Evolutionary conservation across 2,329 filamentous ascomycete species (phyloP).

Genomic region (Seiridium cupressi): DNA sequence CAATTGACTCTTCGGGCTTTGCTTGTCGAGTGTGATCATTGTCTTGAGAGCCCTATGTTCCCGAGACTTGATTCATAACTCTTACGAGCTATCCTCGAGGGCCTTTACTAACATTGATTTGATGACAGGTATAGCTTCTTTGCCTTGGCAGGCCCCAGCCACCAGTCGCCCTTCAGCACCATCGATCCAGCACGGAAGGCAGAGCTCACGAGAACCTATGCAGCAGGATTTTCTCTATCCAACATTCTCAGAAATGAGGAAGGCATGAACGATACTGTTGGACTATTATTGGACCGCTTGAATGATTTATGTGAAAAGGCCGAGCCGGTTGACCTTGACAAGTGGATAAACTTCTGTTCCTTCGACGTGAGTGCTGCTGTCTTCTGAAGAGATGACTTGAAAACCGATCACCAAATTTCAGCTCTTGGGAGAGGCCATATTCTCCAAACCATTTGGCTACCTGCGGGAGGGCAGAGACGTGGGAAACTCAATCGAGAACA

Average conservation of each 20-base stretch:
- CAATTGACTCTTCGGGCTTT: too few relatives aligned
- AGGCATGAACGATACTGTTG: slow-evolving; percentile 8
- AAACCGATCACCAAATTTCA: slow-evolving; percentile 24
- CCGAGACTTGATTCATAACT: too few relatives aligned
- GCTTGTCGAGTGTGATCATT: slow-evolving; percentile 11
- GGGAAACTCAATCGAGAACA: slow-evolving; percentile 26
- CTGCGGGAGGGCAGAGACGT: slow-evolving; percentile 27
- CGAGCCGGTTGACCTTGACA: slow-evolving; percentile 11
- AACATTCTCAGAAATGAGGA: slow-evolving; percentile 20
- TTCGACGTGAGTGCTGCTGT: slow-evolving; percentile 17
- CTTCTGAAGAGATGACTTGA: slow-evolving; percentile 24
- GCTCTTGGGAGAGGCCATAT: slow-evolving; percentile 28
- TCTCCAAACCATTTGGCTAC: slow-evolving; percentile 30
- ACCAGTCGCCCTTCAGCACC: slow-evolving; percentile 9
- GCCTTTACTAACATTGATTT: slow-evolving; percentile 20
- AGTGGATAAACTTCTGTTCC: slow-evolving; percentile 14
- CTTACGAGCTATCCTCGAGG: too few relatives aligned
- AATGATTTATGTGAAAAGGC: neutral
- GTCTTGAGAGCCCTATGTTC: slow-evolving; percentile 14
- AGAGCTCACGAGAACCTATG: slow-evolving; percentile 23
- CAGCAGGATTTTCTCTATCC: slow-evolving; percentile 21
- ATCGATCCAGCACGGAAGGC: slow-evolving; percentile 12
- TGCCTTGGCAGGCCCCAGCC: slow-evolving; percentile 9
- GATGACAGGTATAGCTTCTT: neutral
- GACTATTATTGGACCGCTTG: slow-evolving; percentile 6